These are phyloP conservation scores for Metschnikowia corniflorae DNA, from an alignment of 805 yeast genomes.

Conservation along the genomic window DNA sequence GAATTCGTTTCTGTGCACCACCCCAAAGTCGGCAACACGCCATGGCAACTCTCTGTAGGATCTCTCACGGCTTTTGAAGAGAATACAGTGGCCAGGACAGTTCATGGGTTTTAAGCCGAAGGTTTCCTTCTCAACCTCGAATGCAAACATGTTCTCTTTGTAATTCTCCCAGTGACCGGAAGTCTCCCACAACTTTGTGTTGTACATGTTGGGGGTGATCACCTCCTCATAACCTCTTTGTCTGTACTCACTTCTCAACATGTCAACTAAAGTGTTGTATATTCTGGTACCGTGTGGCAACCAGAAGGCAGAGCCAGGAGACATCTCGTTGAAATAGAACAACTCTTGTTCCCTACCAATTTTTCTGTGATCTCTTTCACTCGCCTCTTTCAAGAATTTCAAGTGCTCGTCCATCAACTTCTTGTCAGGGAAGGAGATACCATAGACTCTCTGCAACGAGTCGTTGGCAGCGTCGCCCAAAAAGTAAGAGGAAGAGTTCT, in stretches of 20 bases:
- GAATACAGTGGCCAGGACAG: conserved; percentile 89
- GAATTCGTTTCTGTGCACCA: conserved; percentile 93
- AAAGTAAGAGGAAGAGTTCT: conserved; percentile 95
- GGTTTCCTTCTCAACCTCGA: conserved; percentile 94
- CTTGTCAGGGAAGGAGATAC: conserved; percentile 98
- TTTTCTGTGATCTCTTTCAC: conserved; percentile 92
- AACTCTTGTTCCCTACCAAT: conserved; percentile 96
- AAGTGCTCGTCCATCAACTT: conserved; percentile 91
- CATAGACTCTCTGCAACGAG: conserved; percentile 94
- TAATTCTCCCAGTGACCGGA: conserved; percentile 99
- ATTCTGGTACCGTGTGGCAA: conserved; percentile 98
- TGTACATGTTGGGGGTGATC: conserved; percentile 98
- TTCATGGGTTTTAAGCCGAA: conserved; percentile 95
- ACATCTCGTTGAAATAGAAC: conserved; percentile 91
- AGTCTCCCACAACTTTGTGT: conserved; percentile 95
- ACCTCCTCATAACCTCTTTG: conserved; percentile 97
- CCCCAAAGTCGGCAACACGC: conserved; percentile 99
- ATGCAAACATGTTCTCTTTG: conserved; percentile 94
- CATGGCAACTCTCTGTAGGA: conserved; percentile 96
- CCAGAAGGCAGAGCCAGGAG: conserved; percentile 99
- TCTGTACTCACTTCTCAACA: conserved; percentile 80
- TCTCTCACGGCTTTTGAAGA: conserved; percentile 89
- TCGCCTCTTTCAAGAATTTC: conserved; percentile 93
- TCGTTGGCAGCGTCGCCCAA: conserved; percentile 90
- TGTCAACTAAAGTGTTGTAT: conserved; percentile 79